These are phyloP conservation scores for Ustilago shanxiensis DNA, from an alignment of 1,284 basidiomycete genomes.

Conservation along the genomic window DNA sequence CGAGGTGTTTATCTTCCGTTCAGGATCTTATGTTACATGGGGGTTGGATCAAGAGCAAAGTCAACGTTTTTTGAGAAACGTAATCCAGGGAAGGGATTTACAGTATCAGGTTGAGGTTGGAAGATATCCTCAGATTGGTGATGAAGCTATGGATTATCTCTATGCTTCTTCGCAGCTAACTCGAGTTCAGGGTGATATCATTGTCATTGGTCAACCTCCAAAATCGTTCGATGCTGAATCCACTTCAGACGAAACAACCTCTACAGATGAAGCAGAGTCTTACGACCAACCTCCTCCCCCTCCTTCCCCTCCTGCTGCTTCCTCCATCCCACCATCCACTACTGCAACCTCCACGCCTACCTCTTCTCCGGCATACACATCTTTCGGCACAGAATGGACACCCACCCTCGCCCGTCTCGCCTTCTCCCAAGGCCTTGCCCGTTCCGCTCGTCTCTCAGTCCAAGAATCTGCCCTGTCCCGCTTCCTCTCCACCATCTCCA, in stretches of 20 bases:
- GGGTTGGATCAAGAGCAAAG: constrained; percentile 61
- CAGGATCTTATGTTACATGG: constrained; percentile 68
- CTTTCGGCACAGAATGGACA: constrained; percentile 56
- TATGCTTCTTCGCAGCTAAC: constrained; percentile 55
- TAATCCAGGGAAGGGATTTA: constrained; percentile 52
- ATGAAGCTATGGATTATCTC: constrained; percentile 68
- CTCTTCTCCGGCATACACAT: constrained; percentile 15
- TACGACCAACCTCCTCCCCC: neutral
- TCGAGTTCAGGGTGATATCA: constrained; percentile 65
- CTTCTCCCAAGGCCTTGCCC: constrained; percentile 67
- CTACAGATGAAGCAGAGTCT: constrained; percentile 2
- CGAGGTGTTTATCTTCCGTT: constrained; percentile 66
- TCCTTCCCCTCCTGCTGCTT: neutral
- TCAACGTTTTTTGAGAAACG: constrained; percentile 51
- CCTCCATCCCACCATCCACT: no score
- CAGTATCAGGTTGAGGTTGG: constrained; percentile 50
- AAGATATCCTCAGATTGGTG: constrained; percentile 58
- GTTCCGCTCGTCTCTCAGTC: constrained; percentile 65
- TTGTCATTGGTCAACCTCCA: constrained; percentile 64
- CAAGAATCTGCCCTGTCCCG: constrained; percentile 58
- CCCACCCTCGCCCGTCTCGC: constrained; percentile 62
- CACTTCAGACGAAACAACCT: neutral
- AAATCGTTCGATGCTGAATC: constrained; percentile 38
- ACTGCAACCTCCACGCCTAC: neutral
- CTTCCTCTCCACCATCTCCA: constrained; percentile 55